Percentiles rank a stretch among this genome's conserved stretches.
Conservation (phyloP, 805 yeast species). For the Starmerella bombi region DNA sequence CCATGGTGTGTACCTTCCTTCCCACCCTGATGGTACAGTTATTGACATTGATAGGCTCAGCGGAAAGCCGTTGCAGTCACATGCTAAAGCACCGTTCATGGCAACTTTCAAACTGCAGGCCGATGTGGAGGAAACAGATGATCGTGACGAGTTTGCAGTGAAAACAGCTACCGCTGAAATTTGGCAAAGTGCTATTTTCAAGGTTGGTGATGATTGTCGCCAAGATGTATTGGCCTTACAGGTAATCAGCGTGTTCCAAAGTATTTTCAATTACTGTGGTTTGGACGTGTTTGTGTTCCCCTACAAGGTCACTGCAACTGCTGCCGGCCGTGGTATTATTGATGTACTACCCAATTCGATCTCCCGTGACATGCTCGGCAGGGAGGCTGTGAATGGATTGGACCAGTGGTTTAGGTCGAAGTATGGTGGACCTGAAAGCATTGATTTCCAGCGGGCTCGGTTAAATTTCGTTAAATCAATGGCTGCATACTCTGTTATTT, state of each 20-base stretch:
- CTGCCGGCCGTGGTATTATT: constrained; percentile 98
- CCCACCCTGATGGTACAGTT: constrained; percentile 92
- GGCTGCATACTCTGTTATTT: constrained; percentile 84
- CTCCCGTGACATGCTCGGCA: constrained; percentile 94
- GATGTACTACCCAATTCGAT: constrained; percentile 93
- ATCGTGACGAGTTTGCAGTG: too few relatives aligned
- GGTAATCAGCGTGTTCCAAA: constrained; percentile 76
- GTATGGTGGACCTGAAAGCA: constrained; percentile 86
- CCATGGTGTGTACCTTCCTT: constrained; percentile 82
- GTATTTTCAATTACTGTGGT: constrained; percentile 80
- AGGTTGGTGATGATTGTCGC: constrained; percentile 97
- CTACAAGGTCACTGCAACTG: constrained; percentile 91
- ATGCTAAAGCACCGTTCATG: constrained; percentile 97
- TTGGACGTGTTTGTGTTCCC: constrained; percentile 87
- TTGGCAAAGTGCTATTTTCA: constrained; percentile 94
- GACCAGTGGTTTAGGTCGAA: constrained; percentile 84
- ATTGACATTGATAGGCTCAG: constrained; percentile 82
- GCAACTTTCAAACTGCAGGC: constrained; percentile 81
- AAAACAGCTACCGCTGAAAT: constrained; percentile 36
- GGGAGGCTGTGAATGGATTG: constrained; percentile 96
- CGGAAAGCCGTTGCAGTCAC: constrained; percentile 91
- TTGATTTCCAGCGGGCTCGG: constrained; percentile 81
- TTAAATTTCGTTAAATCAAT: constrained; percentile 84
- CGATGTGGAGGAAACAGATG: constrained; percentile 24
- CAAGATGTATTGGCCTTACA: constrained; percentile 94